These are phyloP conservation scores for Cladobotryum protrusum DNA, from an alignment of 2,329 filamentous ascomycete genomes.

Conservation along the genomic window DNA sequence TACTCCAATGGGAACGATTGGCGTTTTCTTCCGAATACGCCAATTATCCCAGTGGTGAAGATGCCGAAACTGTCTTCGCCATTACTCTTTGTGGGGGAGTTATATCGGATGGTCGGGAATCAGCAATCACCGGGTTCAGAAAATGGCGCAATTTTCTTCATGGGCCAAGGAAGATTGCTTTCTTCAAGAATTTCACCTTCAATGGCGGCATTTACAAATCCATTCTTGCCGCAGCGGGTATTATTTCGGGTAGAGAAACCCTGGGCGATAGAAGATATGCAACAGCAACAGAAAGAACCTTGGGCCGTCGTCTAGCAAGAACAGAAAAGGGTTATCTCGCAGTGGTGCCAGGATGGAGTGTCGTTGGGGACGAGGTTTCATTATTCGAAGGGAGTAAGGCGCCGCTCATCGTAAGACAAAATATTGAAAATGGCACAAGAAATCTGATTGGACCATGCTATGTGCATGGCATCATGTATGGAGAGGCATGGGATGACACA, in stretches of 20 bases:
- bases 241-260: background rate
- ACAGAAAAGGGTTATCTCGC: slow-evolving; percentile 8
- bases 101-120: background rate
- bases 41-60: slow-evolving; percentile 6
- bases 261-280: slow-evolving; percentile 4
- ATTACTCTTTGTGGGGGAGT: slow-evolving; percentile 7
- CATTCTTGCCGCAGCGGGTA: slow-evolving; percentile 1
- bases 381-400: slow-evolving; percentile 2
- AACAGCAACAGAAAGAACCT: slow-evolving; percentile 3
- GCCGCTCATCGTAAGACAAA: slow-evolving; percentile 1
- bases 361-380: slow-evolving; percentile 4
- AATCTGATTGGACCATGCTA: slow-evolving; percentile 1
- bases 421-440: background rate
- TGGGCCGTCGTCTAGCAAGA: slow-evolving; percentile 5
- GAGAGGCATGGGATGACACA: slow-evolving; percentile 1
- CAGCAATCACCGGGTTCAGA: background rate
- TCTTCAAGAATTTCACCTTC: slow-evolving; percentile 1
- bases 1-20: slow-evolving; percentile 5
- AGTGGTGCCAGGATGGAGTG: background rate
- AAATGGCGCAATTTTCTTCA: slow-evolving; percentile 3
- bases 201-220: slow-evolving; percentile 4
- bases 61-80: slow-evolving; percentile 5
- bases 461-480: slow-evolving; percentile 7
- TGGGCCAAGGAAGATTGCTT: slow-evolving; percentile 4
- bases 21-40: background rate